A percentile compares a stretch with the other conserved stretches of the same genome.
Conservation (phyloP, 2,329 filamentous ascomycete genomes). For the Aspergillus aculeatus region DNA sequence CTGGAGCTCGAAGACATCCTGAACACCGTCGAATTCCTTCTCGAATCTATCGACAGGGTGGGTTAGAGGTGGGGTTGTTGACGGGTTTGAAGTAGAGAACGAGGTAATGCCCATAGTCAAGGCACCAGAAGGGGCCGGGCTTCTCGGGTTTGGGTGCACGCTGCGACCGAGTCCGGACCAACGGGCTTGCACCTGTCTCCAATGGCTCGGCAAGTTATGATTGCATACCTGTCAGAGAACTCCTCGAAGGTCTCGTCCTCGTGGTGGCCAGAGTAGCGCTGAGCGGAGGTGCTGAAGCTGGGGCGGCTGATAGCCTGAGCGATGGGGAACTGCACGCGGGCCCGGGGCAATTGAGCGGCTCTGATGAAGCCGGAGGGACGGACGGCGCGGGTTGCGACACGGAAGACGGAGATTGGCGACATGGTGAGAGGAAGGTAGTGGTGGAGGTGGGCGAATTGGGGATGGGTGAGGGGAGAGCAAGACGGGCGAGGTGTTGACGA, state of each 20-base stretch:
- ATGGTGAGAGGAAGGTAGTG: slow-evolving; percentile 45
- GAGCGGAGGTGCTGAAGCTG: slow-evolving; percentile 58
- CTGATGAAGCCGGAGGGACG: slow-evolving; percentile 61
- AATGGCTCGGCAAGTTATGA: slow-evolving; percentile 24
- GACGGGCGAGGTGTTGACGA: slow-evolving; percentile 23
- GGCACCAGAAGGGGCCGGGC: slow-evolving; percentile 10
- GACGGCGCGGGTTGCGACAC: slow-evolving; percentile 67
- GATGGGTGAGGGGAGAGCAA: slow-evolving; percentile 16
- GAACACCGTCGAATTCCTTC: slow-evolving; percentile 96
- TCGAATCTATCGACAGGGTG: slow-evolving; percentile 72
- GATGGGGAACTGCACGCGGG: slow-evolving; percentile 58
- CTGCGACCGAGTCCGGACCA: slow-evolving; percentile 14
- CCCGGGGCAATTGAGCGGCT: slow-evolving; percentile 59
- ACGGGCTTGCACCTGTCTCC: slow-evolving; percentile 13
- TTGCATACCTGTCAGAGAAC: slow-evolving; percentile 86
- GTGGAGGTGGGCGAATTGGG: slow-evolving; percentile 27
- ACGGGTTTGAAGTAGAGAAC: slow-evolving; percentile 1
- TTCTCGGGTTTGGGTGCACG: slow-evolving; percentile 8
- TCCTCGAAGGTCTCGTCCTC: slow-evolving; percentile 98
- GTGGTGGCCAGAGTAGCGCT: slow-evolving; percentile 62
- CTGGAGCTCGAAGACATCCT: slow-evolving; percentile 99
- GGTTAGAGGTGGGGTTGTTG: slow-evolving; percentile 30
- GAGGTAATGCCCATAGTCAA: not conserved
- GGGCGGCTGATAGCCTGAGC: slow-evolving; percentile 56
- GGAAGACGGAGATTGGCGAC: slow-evolving; percentile 68